phyloP scores from a whole-genome alignment of 1,139 yeast species.

The Tardiomyces blankii region DNA sequence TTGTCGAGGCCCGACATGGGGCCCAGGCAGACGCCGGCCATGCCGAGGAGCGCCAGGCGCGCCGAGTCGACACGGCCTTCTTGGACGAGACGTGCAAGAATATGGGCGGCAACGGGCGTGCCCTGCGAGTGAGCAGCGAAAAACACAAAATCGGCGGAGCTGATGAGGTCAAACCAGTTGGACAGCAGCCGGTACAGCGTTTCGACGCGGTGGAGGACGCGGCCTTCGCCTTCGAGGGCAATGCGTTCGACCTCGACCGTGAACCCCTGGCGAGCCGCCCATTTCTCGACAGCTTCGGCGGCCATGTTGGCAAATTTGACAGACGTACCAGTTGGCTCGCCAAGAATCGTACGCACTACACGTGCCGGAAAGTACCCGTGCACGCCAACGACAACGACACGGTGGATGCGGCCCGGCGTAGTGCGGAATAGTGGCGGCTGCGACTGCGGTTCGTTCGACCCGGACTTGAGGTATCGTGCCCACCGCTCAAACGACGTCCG shows the following conservation, averaged over 20 bases:
- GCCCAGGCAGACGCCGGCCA: slow-evolving; percentile 94
- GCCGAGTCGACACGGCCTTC: slow-evolving; percentile 42
- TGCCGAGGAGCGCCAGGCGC: slow-evolving; percentile 62
- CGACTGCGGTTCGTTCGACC: slow-evolving; percentile 3
- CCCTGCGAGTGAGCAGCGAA: slow-evolving; percentile 96
- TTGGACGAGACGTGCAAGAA: slow-evolving; percentile 61
- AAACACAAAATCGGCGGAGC: slow-evolving; percentile 72
- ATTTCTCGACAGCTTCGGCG: slow-evolving; percentile 59
- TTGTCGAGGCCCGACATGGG: slow-evolving; percentile 89
- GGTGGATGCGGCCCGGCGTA: slow-evolving; percentile 20
- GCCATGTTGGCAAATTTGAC: slow-evolving; percentile 80
- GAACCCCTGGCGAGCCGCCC: slow-evolving; percentile 51
- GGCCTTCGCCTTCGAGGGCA: slow-evolving; percentile 90
- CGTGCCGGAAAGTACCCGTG: slow-evolving; percentile 92
- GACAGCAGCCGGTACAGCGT: slow-evolving; percentile 62
- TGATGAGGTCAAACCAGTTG: slow-evolving; percentile 61
- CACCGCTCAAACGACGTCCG: slow-evolving; percentile 13
- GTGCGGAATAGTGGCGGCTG: slow-evolving; percentile 13
- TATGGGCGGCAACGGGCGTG: slow-evolving; percentile 76
- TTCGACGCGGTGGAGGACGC: slow-evolving; percentile 73
- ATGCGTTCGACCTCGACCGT: slow-evolving; percentile 69
- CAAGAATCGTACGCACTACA: slow-evolving; percentile 74
- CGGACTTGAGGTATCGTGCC: slow-evolving; percentile 9
- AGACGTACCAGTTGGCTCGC: slow-evolving; percentile 92
- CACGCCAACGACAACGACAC: slow-evolving; percentile 76